Conservation (phyloP, 495 filamentous ascomycete species). For the Xylaria scruposa region DNA sequence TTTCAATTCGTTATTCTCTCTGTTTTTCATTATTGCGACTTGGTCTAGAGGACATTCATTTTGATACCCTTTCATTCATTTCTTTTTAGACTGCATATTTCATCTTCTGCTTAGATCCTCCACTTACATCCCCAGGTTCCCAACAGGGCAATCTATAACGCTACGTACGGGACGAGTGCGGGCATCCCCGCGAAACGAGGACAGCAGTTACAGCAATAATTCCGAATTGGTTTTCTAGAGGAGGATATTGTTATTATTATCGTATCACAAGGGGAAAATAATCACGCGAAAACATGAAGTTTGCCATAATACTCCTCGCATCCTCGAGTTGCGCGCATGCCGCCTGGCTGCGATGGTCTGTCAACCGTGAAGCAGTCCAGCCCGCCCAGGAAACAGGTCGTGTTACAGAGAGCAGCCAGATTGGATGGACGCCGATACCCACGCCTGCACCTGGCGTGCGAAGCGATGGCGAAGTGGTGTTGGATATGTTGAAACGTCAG, state of each 20-base stretch:
- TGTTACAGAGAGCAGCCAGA: neutral
- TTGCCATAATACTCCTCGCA: constrained; percentile 22
- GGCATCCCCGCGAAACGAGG: constrained; percentile 1
- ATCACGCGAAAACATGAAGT: constrained; percentile 26
- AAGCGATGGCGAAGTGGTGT: constrained; percentile 19
- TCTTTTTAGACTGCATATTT: neutral
- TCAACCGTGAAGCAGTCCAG: constrained; percentile 19
- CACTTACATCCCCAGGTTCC: neutral
- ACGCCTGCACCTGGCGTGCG: constrained; percentile 33
- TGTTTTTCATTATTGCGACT: neutral
- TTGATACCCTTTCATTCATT: constrained; percentile 18
- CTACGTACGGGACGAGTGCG: constrained; percentile 5
- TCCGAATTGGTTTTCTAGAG: neutral
- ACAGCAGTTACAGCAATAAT: neutral
- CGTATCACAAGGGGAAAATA: neutral
- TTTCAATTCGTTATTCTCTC: neutral
- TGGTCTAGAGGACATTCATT: neutral
- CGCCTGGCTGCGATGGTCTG: constrained; percentile 35
- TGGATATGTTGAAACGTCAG: constrained; percentile 30
- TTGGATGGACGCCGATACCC: constrained; percentile 38
- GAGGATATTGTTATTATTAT: neutral
- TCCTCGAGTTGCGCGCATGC: constrained; percentile 29
- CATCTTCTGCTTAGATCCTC: neutral
- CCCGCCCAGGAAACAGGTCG: constrained; percentile 29
- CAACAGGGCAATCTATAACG: constrained; percentile 4